Evolutionary conservation across 1,139 yeast species (phyloP), one percentile per base, ranked within the genome.

Genomic region (Sporopachydermia cereana): DNA sequence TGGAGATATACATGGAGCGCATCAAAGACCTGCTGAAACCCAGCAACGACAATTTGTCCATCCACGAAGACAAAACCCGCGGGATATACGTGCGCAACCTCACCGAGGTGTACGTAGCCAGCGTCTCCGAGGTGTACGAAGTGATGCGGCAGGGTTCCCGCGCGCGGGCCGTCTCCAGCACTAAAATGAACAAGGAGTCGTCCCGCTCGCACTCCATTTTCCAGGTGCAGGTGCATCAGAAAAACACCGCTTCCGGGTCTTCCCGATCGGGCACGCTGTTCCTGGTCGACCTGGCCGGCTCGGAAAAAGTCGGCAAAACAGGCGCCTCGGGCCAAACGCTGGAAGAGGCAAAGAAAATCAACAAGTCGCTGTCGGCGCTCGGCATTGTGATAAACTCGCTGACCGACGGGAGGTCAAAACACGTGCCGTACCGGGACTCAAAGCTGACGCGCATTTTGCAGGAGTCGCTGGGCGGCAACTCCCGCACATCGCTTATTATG

Each of bases 391-490:
- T 86, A 44, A 79, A 84, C 53, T 75, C 91, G 0, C 68, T 88
- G 45, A 81, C 94, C 0, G 93, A 82, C 53, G 74, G 79, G 2
- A 76, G 72, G 51, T 67, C 79, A 2, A 66, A 76, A 1, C 86
- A 82, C 59, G 66, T 83, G 3, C 94, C 94, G 0, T 85, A 84
- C 54, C 68, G 95, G 49, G 95, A 85, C 55, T 84, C 95, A 0
- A 84, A 84, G 54, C 69, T 88, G 47, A 86, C 96, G 0, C 69
- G 95, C 49, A 78, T 88, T 14, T 63, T 88, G 41, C 94, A 85
- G 59, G 94, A 85, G 54, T 79, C 94, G 0, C 65, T 88, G 23
- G 95, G 95, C 2, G 96, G 96, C 1, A 86, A 88, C 59, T 79
- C 93, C 2, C 68, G 91, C 47, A 88, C 96, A 0, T 76, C 86